Percentiles rank a stretch among this genome's conserved stretches.
Conservation (phyloP, 139 green algal species). For the Picochlorum sp. region DNA sequence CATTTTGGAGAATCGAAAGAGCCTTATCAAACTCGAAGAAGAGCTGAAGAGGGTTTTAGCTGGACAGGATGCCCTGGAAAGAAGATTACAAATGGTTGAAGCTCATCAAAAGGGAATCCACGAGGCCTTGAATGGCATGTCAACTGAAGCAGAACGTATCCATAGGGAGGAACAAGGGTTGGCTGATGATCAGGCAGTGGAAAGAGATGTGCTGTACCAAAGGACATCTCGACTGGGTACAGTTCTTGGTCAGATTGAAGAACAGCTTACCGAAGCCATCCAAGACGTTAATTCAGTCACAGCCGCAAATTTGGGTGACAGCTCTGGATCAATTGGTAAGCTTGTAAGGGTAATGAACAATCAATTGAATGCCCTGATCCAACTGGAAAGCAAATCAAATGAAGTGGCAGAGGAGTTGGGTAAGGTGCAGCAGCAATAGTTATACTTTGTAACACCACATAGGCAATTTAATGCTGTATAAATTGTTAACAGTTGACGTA, state of each 20-base stretch:
- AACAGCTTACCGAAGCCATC: slow-evolving; percentile 36
- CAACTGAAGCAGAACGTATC: slow-evolving; percentile 57
- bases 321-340: slow-evolving; percentile 52
- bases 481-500: no score
- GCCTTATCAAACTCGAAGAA: slow-evolving; percentile 68
- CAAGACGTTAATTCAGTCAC: slow-evolving; percentile 19
- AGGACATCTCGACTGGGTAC: slow-evolving; percentile 27
- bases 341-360: slow-evolving; percentile 81
- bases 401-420: slow-evolving; percentile 5
- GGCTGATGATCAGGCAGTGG: slow-evolving; percentile 20
- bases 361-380: slow-evolving; percentile 72
- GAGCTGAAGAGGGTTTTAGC: slow-evolving; percentile 38
- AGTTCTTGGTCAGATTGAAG: slow-evolving; percentile 32
- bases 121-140: slow-evolving; percentile 39
- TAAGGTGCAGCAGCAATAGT: no score
- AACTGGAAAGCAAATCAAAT: slow-evolving; percentile 12
- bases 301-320: slow-evolving; percentile 37
- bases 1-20: slow-evolving; percentile 66
- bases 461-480: no score
- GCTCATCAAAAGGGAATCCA: slow-evolving; percentile 76
- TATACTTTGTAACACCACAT: no score
- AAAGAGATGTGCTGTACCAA: slow-evolving; percentile 54
- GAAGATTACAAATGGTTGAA: slow-evolving; percentile 53
- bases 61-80: slow-evolving; percentile 62
- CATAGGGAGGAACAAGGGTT: slow-evolving; percentile 28